Percentiles rank a stretch among this genome's conserved stretches.
Evolutionary conservation across 208 protist genomes (phyloP).

Genomic region (Leishmania amazonensis): DNA sequence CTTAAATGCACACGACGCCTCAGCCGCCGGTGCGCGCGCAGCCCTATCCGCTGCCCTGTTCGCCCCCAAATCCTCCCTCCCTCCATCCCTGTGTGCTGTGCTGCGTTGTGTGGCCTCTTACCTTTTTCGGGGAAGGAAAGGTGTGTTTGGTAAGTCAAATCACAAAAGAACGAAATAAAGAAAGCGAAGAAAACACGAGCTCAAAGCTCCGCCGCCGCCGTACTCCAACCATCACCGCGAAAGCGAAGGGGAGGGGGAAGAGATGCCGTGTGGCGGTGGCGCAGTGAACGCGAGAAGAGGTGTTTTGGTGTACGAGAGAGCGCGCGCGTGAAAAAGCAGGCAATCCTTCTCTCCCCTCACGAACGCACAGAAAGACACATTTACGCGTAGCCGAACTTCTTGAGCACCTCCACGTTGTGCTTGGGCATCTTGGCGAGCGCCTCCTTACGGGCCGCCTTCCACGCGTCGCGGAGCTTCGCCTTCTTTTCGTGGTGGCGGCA

Average conservation of each 20-base stretch:
- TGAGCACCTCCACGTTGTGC: conserved; percentile 86
- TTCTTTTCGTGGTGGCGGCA: conserved; percentile 71
- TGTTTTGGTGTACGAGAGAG: conserved; percentile 5
- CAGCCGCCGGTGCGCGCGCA: background rate
- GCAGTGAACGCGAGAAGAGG: conserved; percentile 5
- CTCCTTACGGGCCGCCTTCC: conserved; percentile 69
- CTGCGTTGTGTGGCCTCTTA: too few species aligned
- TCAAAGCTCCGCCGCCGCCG: background rate
- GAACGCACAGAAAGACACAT: background rate
- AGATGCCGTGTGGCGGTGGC: background rate
- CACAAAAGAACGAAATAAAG: conserved; percentile 35
- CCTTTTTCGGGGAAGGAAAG: too few species aligned
- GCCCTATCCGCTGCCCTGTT: background rate
- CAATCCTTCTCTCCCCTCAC: background rate
- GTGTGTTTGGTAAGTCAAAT: conserved; percentile 10
- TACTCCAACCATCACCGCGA: background rate
- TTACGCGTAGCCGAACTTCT: conserved; percentile 92
- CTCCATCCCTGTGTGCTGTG: background rate
- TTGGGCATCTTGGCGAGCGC: conserved; percentile 84
- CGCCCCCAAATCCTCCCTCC: background rate
- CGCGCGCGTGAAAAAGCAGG: background rate
- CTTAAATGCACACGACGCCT: background rate
- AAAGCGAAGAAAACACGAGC: background rate
- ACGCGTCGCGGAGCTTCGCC: conserved; percentile 66
- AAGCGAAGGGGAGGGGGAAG: background rate